Evolutionary conservation across 768 basidiomycete genomes (phyloP).

Genomic region (Mycena latifolia): DNA sequence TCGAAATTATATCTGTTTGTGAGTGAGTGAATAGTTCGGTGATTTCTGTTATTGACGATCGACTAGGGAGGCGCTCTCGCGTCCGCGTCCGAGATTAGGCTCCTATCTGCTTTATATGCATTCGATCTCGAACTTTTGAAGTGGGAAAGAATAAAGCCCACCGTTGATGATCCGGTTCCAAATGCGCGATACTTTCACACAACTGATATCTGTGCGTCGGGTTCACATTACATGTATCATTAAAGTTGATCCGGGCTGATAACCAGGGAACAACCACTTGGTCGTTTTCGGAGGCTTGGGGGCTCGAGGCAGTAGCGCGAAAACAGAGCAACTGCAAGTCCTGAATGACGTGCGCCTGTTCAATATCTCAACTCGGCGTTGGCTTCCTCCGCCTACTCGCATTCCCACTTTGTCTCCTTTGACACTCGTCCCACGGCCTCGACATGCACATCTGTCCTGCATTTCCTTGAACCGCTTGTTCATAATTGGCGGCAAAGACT

Average conservation of each 20-base stretch:
- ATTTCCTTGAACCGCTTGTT: conserved; percentile 21
- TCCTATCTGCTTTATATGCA: conserved; percentile 23
- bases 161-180: conserved; percentile 14
- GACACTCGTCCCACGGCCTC: conserved; percentile 15
- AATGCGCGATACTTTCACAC: conserved; percentile 35
- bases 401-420: conserved; percentile 1
- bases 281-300: conserved; percentile 36
- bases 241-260: background rate
- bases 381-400: conserved; percentile 15
- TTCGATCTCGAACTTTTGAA: conserved; percentile 35
- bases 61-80: conserved; percentile 27
- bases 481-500: conserved; percentile 32
- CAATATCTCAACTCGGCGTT: conserved; percentile 22
- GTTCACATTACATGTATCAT: background rate
- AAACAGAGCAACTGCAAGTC: conserved; percentile 16
- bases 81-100: conserved; percentile 11
- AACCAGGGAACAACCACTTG: conserved; percentile 37
- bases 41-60: background rate
- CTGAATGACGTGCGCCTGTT: conserved; percentile 31
- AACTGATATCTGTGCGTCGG: conserved; percentile 33
- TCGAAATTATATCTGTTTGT: conserved; percentile 37
- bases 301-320: background rate
- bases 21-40: conserved; percentile 4
- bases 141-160: conserved; percentile 30
- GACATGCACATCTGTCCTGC: conserved; percentile 28